Base-by-base conservation (phyloP, 202 grass and related monocot genomes). In the Dendrocalamus latiflorus region DNA sequence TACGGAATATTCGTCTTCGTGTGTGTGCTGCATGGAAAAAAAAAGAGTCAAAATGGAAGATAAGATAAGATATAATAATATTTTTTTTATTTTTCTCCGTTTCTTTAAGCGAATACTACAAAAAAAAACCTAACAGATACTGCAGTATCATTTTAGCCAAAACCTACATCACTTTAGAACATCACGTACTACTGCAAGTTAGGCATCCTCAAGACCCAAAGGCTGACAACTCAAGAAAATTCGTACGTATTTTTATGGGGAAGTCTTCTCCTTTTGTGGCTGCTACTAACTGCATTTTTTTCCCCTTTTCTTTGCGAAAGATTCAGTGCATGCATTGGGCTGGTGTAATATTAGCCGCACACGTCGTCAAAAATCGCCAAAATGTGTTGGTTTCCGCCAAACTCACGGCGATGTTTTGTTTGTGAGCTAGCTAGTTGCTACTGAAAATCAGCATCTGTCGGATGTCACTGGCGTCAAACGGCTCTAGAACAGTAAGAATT, bases 41-140 rank as follows among this genome's bases (percentile, higher is more conserved):
- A n/a, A 33, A 25, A n/a, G 70, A 77, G 65, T 82, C 82, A 89
- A 82, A 58, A 51, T 6, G 83, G 87, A 22, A 58, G 77, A 18
- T 70, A 76, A 56, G 18, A 38, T 71, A 48, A 28, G 1, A 28
- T 28, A 28, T 28, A 28, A 28, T 28, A 1, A 28, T 28, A 1
- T 28, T 28, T 28, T 28, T 28, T 28, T 28, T n/a, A 28, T 28
- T 28, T 28, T 28, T 28, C 26, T 28, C 26, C 26, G 1, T 28
- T 28, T 28, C 26, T 28, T 28, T 28, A 28, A 28, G 1, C 1
- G 26, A 28, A 28, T 28, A 28, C 26, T 28, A 28, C 26, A 28
- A 28, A 28, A 28, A 28, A 28, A 28, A 28, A n/a, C 1, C 26
- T 28, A 28, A 28, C 26, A 28, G 26, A 1, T 28, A 28, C 26